A percentile compares a stretch with the other conserved stretches of the same genome.
phyloP scores from a whole-genome alignment of 352 stramenopile species.

The Pilasporangium apinafurcum region DNA sequence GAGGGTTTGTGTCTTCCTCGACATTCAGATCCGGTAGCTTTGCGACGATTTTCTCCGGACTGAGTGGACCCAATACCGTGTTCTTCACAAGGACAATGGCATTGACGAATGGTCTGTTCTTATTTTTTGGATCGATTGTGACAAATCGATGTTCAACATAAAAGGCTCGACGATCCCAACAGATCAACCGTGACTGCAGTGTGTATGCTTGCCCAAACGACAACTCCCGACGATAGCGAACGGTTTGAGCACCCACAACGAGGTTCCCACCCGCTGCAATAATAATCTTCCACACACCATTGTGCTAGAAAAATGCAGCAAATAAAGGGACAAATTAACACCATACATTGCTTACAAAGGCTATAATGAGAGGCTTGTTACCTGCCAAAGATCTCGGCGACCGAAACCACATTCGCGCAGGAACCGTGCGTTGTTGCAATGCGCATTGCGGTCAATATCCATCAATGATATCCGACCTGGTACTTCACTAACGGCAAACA shows the following conservation, averaged over 20 bases:
- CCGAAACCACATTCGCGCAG: slow-evolving; percentile 82
- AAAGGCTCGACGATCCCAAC: slow-evolving; percentile 78
- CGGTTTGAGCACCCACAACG: slow-evolving; percentile 71
- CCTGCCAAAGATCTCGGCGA: slow-evolving; percentile 75
- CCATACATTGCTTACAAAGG: neutral
- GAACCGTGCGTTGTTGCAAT: slow-evolving; percentile 84
- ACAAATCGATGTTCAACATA: slow-evolving; percentile 86
- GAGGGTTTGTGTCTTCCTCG: slow-evolving; percentile 22
- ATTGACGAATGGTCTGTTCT: slow-evolving; percentile 54
- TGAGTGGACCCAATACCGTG: slow-evolving; percentile 60
- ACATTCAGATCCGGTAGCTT: slow-evolving; percentile 31
- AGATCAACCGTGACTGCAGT: slow-evolving; percentile 67
- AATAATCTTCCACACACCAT: slow-evolving; percentile 71
- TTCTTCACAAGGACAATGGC: slow-evolving; percentile 88
- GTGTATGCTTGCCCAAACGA: slow-evolving; percentile 59
- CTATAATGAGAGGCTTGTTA: slow-evolving; percentile 13
- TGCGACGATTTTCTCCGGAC: slow-evolving; percentile 51
- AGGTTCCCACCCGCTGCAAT: slow-evolving; percentile 54
- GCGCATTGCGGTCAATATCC: slow-evolving; percentile 81
- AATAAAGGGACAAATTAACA: neutral
- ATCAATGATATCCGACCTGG: slow-evolving; percentile 36
- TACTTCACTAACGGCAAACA: slow-evolving; percentile 53
- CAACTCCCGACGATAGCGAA: slow-evolving; percentile 80
- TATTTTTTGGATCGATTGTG: slow-evolving; percentile 23
- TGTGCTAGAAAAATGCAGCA: slow-evolving; percentile 29